Evolutionary conservation across 2,329 filamentous ascomycete species (phyloP).

Genomic region (Aphanocladium album): DNA sequence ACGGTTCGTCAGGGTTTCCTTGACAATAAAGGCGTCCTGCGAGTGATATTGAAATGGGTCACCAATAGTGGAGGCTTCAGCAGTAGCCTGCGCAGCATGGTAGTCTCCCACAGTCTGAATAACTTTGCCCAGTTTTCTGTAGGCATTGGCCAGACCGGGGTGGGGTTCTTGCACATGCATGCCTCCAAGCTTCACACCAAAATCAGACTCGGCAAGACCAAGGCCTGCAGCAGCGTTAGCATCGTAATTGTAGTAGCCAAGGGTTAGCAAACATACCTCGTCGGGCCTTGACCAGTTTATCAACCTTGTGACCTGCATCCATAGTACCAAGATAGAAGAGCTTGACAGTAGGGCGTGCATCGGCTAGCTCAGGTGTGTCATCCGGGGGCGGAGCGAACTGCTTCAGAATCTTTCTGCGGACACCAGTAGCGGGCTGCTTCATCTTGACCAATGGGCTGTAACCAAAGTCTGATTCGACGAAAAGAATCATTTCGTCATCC

Average conservation of each 20-base stretch:
- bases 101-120: conserved; percentile 92
- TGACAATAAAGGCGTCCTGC: conserved; percentile 93
- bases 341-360: conserved; percentile 87
- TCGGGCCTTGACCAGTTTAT: conserved; percentile 85
- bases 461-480: conserved; percentile 98
- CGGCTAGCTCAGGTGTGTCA: conserved; percentile 89
- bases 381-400: conserved; percentile 97
- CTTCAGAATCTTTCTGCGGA: conserved; percentile 92
- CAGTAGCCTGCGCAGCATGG: conserved; percentile 92
- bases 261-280: conserved; percentile 56
- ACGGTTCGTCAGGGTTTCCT: conserved; percentile 94
- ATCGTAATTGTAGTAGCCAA: background rate
- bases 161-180: conserved; percentile 92
- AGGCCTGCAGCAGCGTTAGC: conserved; percentile 57
- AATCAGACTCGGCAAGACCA: conserved; percentile 85
- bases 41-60: conserved; percentile 95
- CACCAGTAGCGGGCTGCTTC: conserved; percentile 94
- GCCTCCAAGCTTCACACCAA: conserved; percentile 80
- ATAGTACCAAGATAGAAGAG: conserved; percentile 92
- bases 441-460: conserved; percentile 93
- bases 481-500: conserved; percentile 95
- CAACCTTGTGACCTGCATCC: conserved; percentile 96
- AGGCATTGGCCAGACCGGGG: conserved; percentile 79
- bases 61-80: conserved; percentile 89
- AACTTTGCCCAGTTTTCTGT: conserved; percentile 89